Conservation (phyloP, 2,329 filamentous ascomycete genomes). For the Sporothrix schenckii region DNA sequence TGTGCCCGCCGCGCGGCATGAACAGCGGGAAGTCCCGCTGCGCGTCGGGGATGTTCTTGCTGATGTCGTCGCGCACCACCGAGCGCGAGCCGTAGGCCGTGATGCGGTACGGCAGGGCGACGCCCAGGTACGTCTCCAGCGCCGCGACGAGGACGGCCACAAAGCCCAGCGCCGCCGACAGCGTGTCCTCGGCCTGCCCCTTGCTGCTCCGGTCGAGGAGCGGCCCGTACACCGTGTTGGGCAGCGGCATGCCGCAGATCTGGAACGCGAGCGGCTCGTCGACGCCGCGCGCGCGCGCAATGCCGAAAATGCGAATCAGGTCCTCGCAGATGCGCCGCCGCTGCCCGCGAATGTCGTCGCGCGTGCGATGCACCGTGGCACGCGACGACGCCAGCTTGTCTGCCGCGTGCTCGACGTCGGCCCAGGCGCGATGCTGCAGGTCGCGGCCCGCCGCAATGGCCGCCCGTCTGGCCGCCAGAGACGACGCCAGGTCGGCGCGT, state of each 20-base stretch:
- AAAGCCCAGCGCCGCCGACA: conserved; percentile 80
- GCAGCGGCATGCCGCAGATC: conserved; percentile 75
- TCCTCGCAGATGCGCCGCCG: conserved; percentile 86
- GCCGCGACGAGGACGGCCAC: conserved; percentile 74
- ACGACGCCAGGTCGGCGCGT: conserved; percentile 68
- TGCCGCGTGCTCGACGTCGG: conserved; percentile 64
- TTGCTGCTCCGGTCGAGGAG: conserved; percentile 42
- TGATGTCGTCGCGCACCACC: conserved; percentile 75
- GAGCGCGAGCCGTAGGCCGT: conserved; percentile 72
- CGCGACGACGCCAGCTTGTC: conserved; percentile 62
- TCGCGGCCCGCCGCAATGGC: conserved; percentile 68
- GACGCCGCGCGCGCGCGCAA: conserved; percentile 61
- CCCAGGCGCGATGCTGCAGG: conserved; percentile 60
- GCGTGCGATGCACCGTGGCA: conserved; percentile 58
- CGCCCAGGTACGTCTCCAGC: conserved; percentile 78
- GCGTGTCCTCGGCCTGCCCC: conserved; percentile 64
- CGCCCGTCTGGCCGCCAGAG: conserved; percentile 64
- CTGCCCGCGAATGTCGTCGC: conserved; percentile 77
- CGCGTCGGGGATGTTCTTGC: conserved; percentile 53
- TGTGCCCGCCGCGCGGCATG: conserved; percentile 61
- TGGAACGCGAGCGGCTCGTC: conserved; percentile 74
- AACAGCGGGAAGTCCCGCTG: conserved; percentile 81
- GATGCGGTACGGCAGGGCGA: conserved; percentile 80
- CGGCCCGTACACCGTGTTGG: conserved; percentile 75
- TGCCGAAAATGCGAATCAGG: conserved; percentile 75